Evolutionary conservation across 331 rosid genomes (phyloP), one percentile per base, ranked within the genome.

Genomic region (Rosa hybrid): DNA sequence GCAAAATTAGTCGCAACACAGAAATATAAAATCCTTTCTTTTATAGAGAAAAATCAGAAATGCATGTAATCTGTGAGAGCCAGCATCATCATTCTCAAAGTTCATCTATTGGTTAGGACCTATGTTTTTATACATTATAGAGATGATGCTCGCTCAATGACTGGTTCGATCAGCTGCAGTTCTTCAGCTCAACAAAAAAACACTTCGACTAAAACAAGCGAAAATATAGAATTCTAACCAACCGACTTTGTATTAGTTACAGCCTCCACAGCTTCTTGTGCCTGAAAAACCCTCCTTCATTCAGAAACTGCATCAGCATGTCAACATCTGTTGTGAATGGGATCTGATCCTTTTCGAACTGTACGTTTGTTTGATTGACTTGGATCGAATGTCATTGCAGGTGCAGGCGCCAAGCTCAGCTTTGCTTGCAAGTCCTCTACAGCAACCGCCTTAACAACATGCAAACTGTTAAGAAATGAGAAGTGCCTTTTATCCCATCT

Each of bases 281-380:
- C 81, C 65, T n/a, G 77, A 78, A 81, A 53, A 48, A 81, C 74
- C 64, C 78, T 39, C 71, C 75, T 78, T 73, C 81, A 50, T 45
- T 18, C 62, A 11, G 62, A 54, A 77, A 30, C 51, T 56, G 79
- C 86, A 73, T 54, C 72, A 65, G 86, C 83, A 77, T 83, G 80
- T 91, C 87, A 93, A 56, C 92, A 5, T 85, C 89, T 88, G 83
- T 93, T 93, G 85, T 93, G 98, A 85, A 93, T 93, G 27, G 98
- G 98, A 83, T 93, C 97, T 21, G 98, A 89, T 34, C 98, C 98
- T 81, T 80, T 83, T 68, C 88, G 62, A 78, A 91, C 89, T 62
- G 90, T 68, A 75, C 98, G 83, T 74, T 93, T 91, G 88, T 89
- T 82, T 34, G 90, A 86, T 50, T 86, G 93, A 75, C 86, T 84